phyloP scores from a whole-genome alignment of 2,329 filamentous ascomycete genomes.

The Leptosphaerulina australis region DNA sequence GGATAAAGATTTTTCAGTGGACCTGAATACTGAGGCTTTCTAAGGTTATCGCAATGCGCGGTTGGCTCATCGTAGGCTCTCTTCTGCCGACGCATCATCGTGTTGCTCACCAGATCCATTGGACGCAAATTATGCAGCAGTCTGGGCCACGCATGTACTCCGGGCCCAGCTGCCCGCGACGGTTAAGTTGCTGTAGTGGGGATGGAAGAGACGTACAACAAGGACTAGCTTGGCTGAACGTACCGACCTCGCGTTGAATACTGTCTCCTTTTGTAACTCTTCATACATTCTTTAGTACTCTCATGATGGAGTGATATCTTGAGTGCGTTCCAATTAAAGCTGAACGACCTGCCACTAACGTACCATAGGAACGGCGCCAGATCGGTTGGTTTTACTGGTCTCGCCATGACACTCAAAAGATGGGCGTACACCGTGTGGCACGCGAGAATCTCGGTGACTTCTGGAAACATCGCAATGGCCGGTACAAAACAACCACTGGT shows the following conservation, averaged over 20 bases:
- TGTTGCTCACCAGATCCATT: constrained; percentile 26
- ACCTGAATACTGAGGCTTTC: constrained; percentile 14
- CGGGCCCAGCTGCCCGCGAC: constrained; percentile 18
- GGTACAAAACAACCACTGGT: constrained; percentile 10
- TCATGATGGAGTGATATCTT: neutral
- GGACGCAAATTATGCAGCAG: constrained; percentile 22
- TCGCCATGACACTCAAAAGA: neutral
- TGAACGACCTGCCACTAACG: neutral
- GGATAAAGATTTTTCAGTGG: neutral
- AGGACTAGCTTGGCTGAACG: constrained; percentile 19
- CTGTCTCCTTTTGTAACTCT: neutral
- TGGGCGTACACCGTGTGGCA: constrained; percentile 13
- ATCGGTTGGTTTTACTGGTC: constrained; percentile 23
- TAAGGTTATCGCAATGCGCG: constrained; percentile 22
- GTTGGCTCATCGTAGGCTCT: constrained; percentile 25
- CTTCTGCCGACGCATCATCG: constrained; percentile 15
- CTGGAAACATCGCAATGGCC: constrained; percentile 16
- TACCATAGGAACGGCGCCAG: constrained; percentile 11
- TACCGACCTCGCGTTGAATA: constrained; percentile 14
- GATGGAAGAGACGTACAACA: constrained; percentile 13
- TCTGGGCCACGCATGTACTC: constrained; percentile 24
- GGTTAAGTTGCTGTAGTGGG: constrained; percentile 11
- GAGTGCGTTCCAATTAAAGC: neutral
- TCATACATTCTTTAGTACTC: neutral
- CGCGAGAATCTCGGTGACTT: constrained; percentile 20